These are phyloP conservation scores for Schizochytrium sp. DNA, from an alignment of 108 stramenopile species.

Conservation along the genomic window DNA sequence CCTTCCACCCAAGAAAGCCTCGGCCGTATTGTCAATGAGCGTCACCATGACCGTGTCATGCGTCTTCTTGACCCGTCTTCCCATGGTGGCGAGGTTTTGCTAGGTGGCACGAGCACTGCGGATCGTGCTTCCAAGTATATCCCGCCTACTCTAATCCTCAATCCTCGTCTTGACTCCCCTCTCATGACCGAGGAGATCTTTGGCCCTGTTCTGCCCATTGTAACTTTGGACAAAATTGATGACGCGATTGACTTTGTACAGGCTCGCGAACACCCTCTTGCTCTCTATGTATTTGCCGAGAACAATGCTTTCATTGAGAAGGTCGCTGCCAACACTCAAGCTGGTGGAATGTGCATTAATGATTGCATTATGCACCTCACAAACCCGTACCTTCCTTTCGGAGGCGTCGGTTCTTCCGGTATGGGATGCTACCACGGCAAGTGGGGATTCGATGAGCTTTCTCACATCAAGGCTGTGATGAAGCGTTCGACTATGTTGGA, in stretches of 20 bases:
- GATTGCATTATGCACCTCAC: conserved; percentile 65
- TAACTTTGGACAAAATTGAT: neutral
- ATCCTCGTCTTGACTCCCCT: neutral
- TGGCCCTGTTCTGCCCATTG: conserved; percentile 69
- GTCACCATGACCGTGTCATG: conserved; percentile 58
- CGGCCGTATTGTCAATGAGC: conserved; percentile 43
- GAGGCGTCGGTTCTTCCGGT: conserved; percentile 70
- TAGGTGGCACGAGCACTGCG: conserved; percentile 54
- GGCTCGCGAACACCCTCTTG: conserved; percentile 65
- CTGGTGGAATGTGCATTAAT: conserved; percentile 68
- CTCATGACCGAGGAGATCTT: conserved; percentile 72
- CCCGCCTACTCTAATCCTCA: conserved; percentile 61
- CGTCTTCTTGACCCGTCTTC: conserved; percentile 54
- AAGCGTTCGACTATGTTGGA: conserved; percentile 53
- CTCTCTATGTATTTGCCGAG: conserved; percentile 66
- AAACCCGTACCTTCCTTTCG: conserved; percentile 67
- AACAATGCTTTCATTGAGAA: conserved; percentile 20
- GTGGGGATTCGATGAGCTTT: conserved; percentile 60
- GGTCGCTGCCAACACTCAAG: conserved; percentile 52
- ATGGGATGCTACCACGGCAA: conserved; percentile 63
- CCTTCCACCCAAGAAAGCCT: neutral
- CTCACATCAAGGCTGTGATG: conserved; percentile 56
- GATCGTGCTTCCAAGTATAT: conserved; percentile 42
- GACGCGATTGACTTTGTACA: conserved; percentile 63
- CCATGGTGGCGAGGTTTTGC: conserved; percentile 31